These are phyloP conservation scores for Penicillium hordei DNA, from an alignment of 2,329 filamentous ascomycete genomes.

Conservation along the genomic window DNA sequence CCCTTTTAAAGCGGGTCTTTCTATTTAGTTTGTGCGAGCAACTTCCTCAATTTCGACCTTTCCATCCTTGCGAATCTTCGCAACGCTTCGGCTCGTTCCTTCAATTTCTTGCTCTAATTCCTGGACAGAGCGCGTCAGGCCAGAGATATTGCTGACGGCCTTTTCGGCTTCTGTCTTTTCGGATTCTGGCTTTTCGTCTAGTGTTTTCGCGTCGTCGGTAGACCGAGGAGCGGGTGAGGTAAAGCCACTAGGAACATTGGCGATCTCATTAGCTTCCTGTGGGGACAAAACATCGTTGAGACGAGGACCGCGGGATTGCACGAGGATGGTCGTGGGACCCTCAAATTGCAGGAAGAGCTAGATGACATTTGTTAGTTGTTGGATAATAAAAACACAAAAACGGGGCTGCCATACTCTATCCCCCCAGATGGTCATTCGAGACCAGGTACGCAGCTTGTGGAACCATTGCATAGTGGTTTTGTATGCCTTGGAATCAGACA, in stretches of 20 bases:
- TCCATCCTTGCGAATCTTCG: slow-evolving; percentile 59
- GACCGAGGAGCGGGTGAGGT: slow-evolving; percentile 58
- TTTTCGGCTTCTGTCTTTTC: slow-evolving; percentile 22
- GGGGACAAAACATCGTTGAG: slow-evolving; percentile 74
- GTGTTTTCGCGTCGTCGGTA: slow-evolving; percentile 11
- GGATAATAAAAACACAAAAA: not conserved
- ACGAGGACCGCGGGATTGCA: slow-evolving; percentile 82
- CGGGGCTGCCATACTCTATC: slow-evolving; percentile 61
- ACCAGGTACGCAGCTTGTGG: slow-evolving; percentile 71
- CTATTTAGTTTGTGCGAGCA: slow-evolving; percentile 19
- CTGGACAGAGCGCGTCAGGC: slow-evolving; percentile 30
- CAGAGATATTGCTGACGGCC: slow-evolving; percentile 26
- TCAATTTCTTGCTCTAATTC: slow-evolving; percentile 32
- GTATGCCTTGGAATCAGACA: slow-evolving; percentile 72
- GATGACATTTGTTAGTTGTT: slow-evolving; percentile 1
- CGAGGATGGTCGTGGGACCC: slow-evolving; percentile 78
- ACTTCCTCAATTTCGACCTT: slow-evolving; percentile 62
- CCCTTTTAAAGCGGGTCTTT: slow-evolving; percentile 10
- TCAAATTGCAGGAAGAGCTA: slow-evolving; percentile 83
- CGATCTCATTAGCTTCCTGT: slow-evolving; percentile 85
- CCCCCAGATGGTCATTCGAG: slow-evolving; percentile 84
- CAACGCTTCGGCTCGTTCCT: slow-evolving; percentile 45
- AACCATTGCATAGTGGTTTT: slow-evolving; percentile 64
- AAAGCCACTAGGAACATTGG: slow-evolving; percentile 72
- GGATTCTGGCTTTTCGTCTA: slow-evolving; percentile 7